Evolutionary conservation across 176 grass and related monocot species (phyloP).

Genomic region (Panicum miliaceum): DNA sequence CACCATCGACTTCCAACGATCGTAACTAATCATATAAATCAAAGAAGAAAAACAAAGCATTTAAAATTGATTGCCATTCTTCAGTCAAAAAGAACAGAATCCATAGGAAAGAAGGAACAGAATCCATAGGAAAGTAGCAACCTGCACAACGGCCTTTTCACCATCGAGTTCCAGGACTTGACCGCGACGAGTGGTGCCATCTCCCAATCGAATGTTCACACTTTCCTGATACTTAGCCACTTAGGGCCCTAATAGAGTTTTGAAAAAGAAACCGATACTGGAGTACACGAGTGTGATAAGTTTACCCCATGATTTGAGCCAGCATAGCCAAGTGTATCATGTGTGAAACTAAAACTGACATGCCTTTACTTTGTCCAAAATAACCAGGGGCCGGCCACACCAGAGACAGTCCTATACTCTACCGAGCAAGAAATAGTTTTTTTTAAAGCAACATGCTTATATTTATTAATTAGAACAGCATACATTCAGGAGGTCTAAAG

Average conservation of each 20-base stretch:
- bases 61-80: constrained; percentile 5
- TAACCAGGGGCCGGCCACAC: constrained; percentile 96
- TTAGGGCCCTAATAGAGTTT: constrained; percentile 74
- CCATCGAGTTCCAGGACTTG: constrained; percentile 98
- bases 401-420: constrained; percentile 99
- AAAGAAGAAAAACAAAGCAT: neutral
- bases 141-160: constrained; percentile 99
- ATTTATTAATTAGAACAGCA: too few relatives aligned
- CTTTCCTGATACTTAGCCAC: constrained; percentile 98
- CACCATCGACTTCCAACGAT: constrained; percentile 98
- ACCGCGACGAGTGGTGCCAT: constrained; percentile 94
- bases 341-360: neutral
- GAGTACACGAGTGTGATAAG: neutral
- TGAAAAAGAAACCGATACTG: neutral
- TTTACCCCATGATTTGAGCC: neutral
- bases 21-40: too few relatives aligned
- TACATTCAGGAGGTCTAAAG: too few relatives aligned
- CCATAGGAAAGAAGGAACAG: too few relatives aligned
- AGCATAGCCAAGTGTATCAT: neutral
- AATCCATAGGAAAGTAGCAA: constrained; percentile 40
- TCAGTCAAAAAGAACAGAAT: constrained; percentile 19
- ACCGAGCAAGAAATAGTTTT: neutral
- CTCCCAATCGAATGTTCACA: constrained; percentile 96
- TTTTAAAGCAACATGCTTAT: too few relatives aligned
- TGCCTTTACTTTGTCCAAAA: constrained; percentile 99